Conservation (phyloP, 805 yeast species). For the Groenewaldozyma salmanticensis region DNA sequence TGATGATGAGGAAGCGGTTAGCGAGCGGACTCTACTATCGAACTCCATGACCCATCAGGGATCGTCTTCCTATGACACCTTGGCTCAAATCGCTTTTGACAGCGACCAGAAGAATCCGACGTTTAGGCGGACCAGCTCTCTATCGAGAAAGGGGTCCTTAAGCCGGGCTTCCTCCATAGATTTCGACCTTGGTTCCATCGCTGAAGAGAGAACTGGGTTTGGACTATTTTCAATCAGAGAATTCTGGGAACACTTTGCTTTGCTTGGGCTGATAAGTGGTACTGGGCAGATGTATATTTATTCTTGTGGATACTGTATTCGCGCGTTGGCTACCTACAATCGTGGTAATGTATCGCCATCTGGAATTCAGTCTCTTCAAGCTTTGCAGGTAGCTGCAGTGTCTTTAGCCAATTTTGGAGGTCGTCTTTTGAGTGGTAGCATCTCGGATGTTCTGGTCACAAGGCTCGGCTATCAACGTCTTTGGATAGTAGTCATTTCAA, state of each 20-base stretch:
- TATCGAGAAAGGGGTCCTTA: background rate
- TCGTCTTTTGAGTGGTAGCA: conserved; percentile 49
- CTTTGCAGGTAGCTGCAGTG: conserved; percentile 56
- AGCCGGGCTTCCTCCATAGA: background rate
- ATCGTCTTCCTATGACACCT: background rate
- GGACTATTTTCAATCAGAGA: conserved; percentile 9
- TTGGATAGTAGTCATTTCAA: conserved; percentile 46
- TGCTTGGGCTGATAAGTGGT: conserved; percentile 51
- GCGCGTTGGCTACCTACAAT: conserved; percentile 30
- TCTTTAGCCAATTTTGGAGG: conserved; percentile 60
- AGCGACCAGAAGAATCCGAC: background rate
- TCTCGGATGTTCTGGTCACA: conserved; percentile 49
- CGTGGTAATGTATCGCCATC: conserved; percentile 4
- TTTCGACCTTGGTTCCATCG: background rate
- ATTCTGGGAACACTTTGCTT: conserved; percentile 19
- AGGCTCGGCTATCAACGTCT: conserved; percentile 38
- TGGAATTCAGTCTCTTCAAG: conserved; percentile 42
- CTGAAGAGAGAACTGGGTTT: background rate
- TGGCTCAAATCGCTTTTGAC: no score
- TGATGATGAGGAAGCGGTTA: background rate
- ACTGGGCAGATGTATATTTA: conserved; percentile 67
- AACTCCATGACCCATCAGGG: no score
- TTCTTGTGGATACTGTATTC: conserved; percentile 62
- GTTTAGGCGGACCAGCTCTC: background rate
- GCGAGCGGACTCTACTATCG: background rate